These are phyloP conservation scores for Rhodotorula toruloides DNA, from an alignment of 768 basidiomycete genomes.

Conservation along the genomic window DNA sequence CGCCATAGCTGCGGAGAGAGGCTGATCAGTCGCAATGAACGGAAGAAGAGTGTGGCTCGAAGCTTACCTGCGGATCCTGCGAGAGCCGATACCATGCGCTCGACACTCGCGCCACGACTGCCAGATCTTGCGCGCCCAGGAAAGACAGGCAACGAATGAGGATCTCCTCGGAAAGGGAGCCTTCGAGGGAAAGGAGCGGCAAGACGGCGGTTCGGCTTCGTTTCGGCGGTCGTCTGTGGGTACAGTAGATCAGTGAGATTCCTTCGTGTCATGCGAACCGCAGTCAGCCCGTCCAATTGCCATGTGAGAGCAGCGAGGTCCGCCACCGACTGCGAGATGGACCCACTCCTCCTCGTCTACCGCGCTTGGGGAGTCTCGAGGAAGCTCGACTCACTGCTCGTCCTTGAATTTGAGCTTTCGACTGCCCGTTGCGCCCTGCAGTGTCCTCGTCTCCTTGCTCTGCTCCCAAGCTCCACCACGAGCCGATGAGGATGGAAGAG, in stretches of 20 bases:
- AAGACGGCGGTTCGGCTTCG: not conserved
- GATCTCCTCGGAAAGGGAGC: slow-evolving; percentile 29
- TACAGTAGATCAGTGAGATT: too few species aligned
- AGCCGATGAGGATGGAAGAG: not conserved
- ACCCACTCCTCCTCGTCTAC: not conserved
- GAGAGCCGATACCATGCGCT: slow-evolving; percentile 28
- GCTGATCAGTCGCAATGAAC: not conserved
- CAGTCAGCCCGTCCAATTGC: too few species aligned
- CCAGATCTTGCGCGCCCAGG: slow-evolving; percentile 22
- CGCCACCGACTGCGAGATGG: not conserved
- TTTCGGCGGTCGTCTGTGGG: not conserved
- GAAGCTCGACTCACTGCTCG: not conserved
- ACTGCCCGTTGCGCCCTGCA: not conserved
- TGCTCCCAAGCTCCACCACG: not conserved
- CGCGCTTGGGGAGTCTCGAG: too few species aligned
- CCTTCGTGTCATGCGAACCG: not conserved
- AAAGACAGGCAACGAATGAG: slow-evolving; percentile 31
- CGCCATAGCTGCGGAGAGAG: slow-evolving; percentile 23
- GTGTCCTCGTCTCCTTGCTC: too few species aligned
- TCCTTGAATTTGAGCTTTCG: not conserved
- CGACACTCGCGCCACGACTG: slow-evolving; percentile 17
- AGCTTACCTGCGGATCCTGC: slow-evolving; percentile 32
- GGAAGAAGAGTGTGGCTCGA: not conserved
- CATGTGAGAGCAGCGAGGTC: too few species aligned
- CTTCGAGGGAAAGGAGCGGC: slow-evolving; percentile 26